Conservation (phyloP, 345 rosid genomes). For the Gossypium raimondii region DNA sequence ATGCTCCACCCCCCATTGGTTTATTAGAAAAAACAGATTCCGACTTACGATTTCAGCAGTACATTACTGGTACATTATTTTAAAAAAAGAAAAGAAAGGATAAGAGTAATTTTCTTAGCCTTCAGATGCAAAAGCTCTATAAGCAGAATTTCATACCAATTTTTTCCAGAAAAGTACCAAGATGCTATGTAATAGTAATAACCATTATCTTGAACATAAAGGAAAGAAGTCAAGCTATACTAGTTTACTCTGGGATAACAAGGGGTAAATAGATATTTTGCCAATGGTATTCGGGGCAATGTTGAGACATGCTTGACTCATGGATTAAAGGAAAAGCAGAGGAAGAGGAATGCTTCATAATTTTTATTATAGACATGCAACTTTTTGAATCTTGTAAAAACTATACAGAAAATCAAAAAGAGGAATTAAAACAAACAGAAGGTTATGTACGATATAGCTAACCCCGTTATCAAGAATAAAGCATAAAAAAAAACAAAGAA, state of each 20-base stretch:
- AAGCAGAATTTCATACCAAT: background rate
- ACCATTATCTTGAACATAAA: background rate
- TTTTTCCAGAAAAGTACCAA: background rate
- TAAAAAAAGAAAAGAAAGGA: background rate
- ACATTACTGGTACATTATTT: background rate
- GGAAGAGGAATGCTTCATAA: background rate
- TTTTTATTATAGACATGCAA: background rate
- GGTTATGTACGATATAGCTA: background rate
- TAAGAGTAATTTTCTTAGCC: background rate
- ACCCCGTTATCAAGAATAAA: background rate
- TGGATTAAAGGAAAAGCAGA: background rate
- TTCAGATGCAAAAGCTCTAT: background rate
- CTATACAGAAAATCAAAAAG: background rate
- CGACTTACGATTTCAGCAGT: background rate
- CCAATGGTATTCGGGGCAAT: background rate
- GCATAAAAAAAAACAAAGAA: background rate
- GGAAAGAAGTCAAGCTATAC: background rate
- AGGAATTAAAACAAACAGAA: background rate
- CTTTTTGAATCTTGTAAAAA: background rate
- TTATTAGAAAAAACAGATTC: background rate
- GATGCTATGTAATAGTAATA: too few species aligned
- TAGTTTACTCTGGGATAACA: background rate
- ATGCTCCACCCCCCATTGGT: background rate
- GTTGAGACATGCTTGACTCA: background rate
- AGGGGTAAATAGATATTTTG: background rate